Percentiles rank a stretch among this genome's conserved stretches.
Evolutionary conservation across 1,284 basidiomycete genomes (phyloP).

Genomic region (Wallemia ichthyophaga): DNA sequence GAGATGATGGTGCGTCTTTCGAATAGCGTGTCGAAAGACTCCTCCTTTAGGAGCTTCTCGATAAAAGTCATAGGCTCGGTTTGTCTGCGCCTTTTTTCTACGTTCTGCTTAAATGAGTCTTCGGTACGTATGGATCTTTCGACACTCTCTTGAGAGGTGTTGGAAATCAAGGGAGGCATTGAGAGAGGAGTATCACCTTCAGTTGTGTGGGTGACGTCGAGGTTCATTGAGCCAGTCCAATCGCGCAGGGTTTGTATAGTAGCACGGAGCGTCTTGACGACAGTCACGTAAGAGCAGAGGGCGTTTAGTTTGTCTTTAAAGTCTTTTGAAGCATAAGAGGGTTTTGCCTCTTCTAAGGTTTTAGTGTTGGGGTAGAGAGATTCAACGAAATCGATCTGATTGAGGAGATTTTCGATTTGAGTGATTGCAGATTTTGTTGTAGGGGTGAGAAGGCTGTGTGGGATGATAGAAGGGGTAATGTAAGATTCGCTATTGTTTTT

Average conservation of each 20-base stretch:
- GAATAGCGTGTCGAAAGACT: constrained; percentile 72
- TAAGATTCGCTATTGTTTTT: constrained; percentile 5
- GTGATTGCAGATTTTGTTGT: constrained; percentile 22
- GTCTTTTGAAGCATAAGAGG: constrained; percentile 28
- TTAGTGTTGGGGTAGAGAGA: constrained; percentile 60
- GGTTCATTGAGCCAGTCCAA: constrained; percentile 73
- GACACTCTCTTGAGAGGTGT: neutral
- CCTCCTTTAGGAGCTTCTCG: constrained; percentile 82
- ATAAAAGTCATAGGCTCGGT: constrained; percentile 41
- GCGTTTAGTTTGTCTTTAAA: constrained; percentile 57
- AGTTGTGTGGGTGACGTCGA: constrained; percentile 40
- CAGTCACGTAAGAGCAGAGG: constrained; percentile 60
- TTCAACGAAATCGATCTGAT: constrained; percentile 48
- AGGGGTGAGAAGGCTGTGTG: constrained; percentile 15
- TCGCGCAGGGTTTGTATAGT: constrained; percentile 47
- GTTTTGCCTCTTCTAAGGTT: constrained; percentile 49
- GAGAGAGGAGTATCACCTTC: constrained; percentile 27
- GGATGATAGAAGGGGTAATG: constrained; percentile 9
- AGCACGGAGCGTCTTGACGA: constrained; percentile 42
- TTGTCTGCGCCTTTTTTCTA: constrained; percentile 15
- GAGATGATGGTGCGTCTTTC: constrained; percentile 74
- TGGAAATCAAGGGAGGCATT: constrained; percentile 16
- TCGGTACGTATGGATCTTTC: constrained; percentile 2
- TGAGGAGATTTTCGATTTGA: constrained; percentile 41
- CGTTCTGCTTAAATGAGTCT: constrained; percentile 3